These are phyloP conservation scores for Pulicaria dysenterica DNA, from an alignment of 129 eudicot species.

Conservation along the genomic window DNA sequence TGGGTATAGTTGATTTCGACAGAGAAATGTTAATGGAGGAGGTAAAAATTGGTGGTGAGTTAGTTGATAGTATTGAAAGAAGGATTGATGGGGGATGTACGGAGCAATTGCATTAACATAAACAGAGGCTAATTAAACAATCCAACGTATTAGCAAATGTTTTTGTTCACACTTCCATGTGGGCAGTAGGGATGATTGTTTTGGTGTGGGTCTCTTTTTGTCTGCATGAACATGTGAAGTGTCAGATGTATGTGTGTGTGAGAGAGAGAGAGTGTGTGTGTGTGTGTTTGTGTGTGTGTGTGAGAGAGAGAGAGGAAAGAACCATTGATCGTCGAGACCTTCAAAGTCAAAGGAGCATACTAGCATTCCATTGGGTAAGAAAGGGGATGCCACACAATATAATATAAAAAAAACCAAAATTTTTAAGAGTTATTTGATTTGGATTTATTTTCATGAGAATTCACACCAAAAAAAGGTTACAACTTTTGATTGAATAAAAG, in stretches of 20 bases:
- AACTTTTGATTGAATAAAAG: neutral
- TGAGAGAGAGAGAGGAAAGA: neutral
- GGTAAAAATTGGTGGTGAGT: slow-evolving; percentile 31
- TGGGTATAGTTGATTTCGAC: slow-evolving; percentile 4
- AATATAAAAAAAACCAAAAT: neutral
- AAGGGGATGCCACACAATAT: neutral
- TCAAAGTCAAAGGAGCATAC: slow-evolving; percentile 29
- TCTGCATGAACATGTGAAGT: slow-evolving; percentile 75
- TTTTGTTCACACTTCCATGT: slow-evolving; percentile 62
- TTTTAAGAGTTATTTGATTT: slow-evolving; percentile 10
- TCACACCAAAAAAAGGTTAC: neutral
- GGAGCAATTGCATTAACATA: neutral
- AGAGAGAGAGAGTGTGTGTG: neutral
- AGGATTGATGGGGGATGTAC: slow-evolving; percentile 22
- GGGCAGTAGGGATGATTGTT: slow-evolving; percentile 55
- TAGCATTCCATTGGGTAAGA: slow-evolving; percentile 28
- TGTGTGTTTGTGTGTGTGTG: neutral
- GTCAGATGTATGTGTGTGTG: slow-evolving; percentile 22
- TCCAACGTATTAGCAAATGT: slow-evolving; percentile 27
- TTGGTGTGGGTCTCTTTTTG: slow-evolving; percentile 61
- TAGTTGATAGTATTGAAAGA: slow-evolving; percentile 29
- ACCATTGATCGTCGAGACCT: slow-evolving; percentile 22
- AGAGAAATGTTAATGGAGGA: slow-evolving; percentile 19
- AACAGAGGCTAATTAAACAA: slow-evolving; percentile 8
- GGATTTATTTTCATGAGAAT: neutral